A percentile compares a stretch with the other conserved stretches of the same genome.
Evolutionary conservation across 805 yeast species (phyloP).

Genomic region (Ogataea sp.): DNA sequence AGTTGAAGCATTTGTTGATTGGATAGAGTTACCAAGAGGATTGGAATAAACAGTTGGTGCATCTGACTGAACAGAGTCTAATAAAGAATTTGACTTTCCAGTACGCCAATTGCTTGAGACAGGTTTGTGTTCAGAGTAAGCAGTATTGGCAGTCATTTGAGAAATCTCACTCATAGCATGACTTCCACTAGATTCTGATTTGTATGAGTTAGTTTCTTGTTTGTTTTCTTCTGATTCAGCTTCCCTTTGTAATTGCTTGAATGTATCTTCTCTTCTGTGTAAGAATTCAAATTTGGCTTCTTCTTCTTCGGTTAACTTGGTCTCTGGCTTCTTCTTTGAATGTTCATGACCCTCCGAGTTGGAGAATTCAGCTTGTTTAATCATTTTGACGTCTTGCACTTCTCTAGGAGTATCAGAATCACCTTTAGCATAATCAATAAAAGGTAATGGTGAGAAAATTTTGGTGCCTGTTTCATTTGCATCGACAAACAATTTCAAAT

Average conservation of each 20-base stretch:
- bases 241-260: slow-evolving; percentile 18
- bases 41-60: slow-evolving; percentile 12
- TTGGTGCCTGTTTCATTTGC: slow-evolving; percentile 58
- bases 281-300: slow-evolving; percentile 18
- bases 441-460: slow-evolving; percentile 51
- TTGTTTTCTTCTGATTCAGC: slow-evolving; percentile 16
- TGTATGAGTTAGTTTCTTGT: background rate
- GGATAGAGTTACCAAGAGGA: slow-evolving; percentile 12
- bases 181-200: background rate
- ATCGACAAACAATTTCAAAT: slow-evolving; percentile 45
- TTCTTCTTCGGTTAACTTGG: slow-evolving; percentile 17
- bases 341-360: slow-evolving; percentile 3
- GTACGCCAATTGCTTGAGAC: slow-evolving; percentile 1
- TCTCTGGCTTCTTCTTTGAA: slow-evolving; percentile 18
- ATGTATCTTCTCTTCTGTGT: slow-evolving; percentile 22
- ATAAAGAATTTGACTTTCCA: slow-evolving; percentile 9
- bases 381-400: background rate
- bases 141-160: background rate
- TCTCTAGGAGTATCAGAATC: slow-evolving; percentile 2
- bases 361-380: slow-evolving; percentile 6
- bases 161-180: background rate
- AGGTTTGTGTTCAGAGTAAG: slow-evolving; percentile 1
- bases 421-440: slow-evolving; percentile 47
- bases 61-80: slow-evolving; percentile 17
- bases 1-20: slow-evolving; percentile 11